A percentile compares a stretch with the other conserved stretches of the same genome.
Evolutionary conservation across 2,329 filamentous ascomycete genomes (phyloP).

Genomic region (Teratosphaeria nubilosa): DNA sequence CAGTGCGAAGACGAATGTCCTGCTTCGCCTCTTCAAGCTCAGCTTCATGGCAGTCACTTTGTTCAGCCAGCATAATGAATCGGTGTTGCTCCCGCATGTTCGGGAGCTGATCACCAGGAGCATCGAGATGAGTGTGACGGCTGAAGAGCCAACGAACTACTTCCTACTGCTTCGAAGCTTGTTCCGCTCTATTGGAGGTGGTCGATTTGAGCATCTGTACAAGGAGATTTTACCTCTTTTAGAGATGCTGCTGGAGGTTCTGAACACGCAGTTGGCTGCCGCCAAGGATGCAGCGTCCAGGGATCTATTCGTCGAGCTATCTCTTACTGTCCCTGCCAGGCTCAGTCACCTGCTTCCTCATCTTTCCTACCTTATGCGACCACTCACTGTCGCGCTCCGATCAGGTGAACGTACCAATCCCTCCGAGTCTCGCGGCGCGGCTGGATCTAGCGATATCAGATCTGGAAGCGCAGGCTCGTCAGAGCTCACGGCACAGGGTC

Average conservation of each 20-base stretch:
- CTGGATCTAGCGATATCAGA: constrained; percentile 7
- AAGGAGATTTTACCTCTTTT: constrained; percentile 94
- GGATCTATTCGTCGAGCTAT: constrained; percentile 94
- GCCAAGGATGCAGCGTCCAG: constrained; percentile 87
- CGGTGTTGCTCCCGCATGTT: constrained; percentile 88
- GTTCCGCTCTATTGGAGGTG: constrained; percentile 93
- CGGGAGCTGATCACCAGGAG: constrained; percentile 96
- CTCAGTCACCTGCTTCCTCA: constrained; percentile 92
- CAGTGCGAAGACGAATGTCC: constrained; percentile 82
- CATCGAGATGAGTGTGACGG: constrained; percentile 88
- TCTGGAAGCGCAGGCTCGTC: constrained; percentile 13
- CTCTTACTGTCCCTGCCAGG: constrained; percentile 86
- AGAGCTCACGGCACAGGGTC: constrained; percentile 86
- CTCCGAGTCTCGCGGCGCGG: constrained; percentile 5
- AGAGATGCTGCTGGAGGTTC: constrained; percentile 93
- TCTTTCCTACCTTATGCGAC: constrained; percentile 92
- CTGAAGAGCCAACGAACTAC: constrained; percentile 97
- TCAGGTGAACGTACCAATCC: constrained; percentile 45
- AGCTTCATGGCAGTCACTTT: constrained; percentile 99
- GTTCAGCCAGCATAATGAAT: constrained; percentile 89
- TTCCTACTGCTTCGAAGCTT: constrained; percentile 85
- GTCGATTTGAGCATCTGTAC: constrained; percentile 94
- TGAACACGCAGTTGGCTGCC: constrained; percentile 87
- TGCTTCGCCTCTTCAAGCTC: constrained; percentile 90
- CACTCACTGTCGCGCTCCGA: constrained; percentile 86